These are phyloP conservation scores for Solanum lignicaule DNA, from an alignment of 257 asterid species.

Conservation along the genomic window DNA sequence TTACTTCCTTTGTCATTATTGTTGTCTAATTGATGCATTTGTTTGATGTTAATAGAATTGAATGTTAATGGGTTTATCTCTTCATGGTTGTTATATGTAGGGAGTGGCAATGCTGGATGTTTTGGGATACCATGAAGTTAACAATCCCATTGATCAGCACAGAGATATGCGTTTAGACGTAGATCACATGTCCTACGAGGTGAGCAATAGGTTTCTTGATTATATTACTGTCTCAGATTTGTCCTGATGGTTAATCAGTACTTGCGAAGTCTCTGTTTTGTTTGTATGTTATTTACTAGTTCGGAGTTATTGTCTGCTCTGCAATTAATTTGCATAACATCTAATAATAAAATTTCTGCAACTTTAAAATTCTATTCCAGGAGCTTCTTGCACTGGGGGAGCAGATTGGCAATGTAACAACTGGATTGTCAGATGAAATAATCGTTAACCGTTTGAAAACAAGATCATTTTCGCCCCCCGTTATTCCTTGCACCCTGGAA, in stretches of 20 bases:
- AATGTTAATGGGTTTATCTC: not conserved
- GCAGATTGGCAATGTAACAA: slow-evolving; percentile 73
- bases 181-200: slow-evolving; percentile 74
- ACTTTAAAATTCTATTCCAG: slow-evolving; percentile 21
- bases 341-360: not conserved
- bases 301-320: not conserved
- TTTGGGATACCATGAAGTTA: slow-evolving; percentile 55
- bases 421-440: slow-evolving; percentile 61
- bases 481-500: slow-evolving; percentile 15
- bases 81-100: slow-evolving; percentile 16
- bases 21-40: not conserved
- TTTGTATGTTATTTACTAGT: not conserved
- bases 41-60: not conserved
- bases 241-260: not conserved
- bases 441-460: slow-evolving; percentile 37
- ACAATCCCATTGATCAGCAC: slow-evolving; percentile 55
- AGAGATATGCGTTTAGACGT: slow-evolving; percentile 49
- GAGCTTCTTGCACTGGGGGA: slow-evolving; percentile 87
- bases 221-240: not conserved
- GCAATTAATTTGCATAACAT: not conserved
- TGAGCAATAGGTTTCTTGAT: slow-evolving; percentile 4
- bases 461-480: slow-evolving; percentile 31
- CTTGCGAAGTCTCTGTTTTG: not conserved
- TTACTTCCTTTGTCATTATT: not conserved
- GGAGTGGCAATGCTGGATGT: slow-evolving; percentile 66